Conservation (phyloP, 805 yeast species). For the Metschnikowia similis region DNA sequence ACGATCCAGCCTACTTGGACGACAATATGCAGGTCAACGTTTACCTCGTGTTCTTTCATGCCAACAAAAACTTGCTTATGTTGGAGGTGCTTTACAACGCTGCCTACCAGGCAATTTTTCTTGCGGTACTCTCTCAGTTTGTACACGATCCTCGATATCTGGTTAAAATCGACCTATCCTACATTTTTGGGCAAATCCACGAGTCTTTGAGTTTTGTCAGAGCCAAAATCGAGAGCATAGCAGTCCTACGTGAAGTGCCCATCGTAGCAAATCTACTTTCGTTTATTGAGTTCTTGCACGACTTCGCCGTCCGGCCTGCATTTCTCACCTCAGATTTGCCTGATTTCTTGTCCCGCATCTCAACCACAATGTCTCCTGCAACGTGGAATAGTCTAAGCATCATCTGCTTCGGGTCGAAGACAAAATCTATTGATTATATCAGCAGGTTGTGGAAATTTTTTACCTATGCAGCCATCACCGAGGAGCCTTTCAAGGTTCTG, state of each 20-base stretch:
- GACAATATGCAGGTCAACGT: background rate
- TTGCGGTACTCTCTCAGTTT: constrained; percentile 14
- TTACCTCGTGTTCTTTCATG: background rate
- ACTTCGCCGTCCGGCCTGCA: constrained; percentile 8
- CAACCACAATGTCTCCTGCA: constrained; percentile 4
- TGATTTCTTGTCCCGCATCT: constrained; percentile 9
- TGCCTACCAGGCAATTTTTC: constrained; percentile 11
- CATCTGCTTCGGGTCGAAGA: constrained; percentile 12
- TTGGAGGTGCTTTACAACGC: constrained; percentile 6
- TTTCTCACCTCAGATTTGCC: constrained; percentile 2
- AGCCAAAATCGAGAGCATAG: constrained; percentile 3
- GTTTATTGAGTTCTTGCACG: constrained; percentile 8
- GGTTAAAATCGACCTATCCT: constrained; percentile 8
- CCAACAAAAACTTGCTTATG: constrained; percentile 7
- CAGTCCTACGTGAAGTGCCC: constrained; percentile 7
- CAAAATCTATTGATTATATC: constrained; percentile 6
- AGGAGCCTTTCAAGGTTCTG: constrained; percentile 8
- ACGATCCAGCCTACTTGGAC: background rate
- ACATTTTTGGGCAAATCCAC: constrained; percentile 8
- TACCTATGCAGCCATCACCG: constrained; percentile 4
- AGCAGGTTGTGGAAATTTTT: constrained; percentile 15
- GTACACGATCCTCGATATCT: constrained; percentile 3
- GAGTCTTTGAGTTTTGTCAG: constrained; percentile 6
- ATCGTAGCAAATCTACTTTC: constrained; percentile 6
- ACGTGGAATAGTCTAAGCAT: constrained; percentile 7